Evolutionary conservation across 2,329 filamentous ascomycete species (phyloP).

Genomic region (Hysterium pulicare): DNA sequence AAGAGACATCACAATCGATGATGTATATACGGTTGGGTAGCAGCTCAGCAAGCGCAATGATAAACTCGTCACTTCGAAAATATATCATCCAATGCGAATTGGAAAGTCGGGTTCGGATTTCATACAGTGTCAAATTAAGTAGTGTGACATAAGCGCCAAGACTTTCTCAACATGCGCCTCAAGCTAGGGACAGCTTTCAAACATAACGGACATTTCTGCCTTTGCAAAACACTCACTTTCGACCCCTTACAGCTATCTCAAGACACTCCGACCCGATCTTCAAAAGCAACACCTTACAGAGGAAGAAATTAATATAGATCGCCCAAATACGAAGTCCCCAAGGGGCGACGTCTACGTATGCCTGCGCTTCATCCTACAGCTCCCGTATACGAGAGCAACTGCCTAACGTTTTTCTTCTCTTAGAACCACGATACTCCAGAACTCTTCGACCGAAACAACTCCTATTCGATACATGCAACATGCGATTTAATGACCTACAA

Average conservation of each 20-base stretch:
- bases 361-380: constrained; percentile 10
- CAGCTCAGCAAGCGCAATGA: not conserved
- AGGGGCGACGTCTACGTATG: constrained; percentile 7
- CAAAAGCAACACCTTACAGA: no score
- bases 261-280: no score
- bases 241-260: no score
- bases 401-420: constrained; percentile 11
- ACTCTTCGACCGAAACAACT: constrained; percentile 4
- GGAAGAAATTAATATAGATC: no score
- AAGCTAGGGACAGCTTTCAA: constrained; percentile 11
- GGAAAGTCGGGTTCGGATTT: not conserved
- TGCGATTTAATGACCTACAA: constrained; percentile 28
- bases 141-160: constrained; percentile 3
- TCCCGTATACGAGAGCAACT: constrained; percentile 10
- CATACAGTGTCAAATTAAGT: not conserved
- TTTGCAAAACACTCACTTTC: no score
- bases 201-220: not conserved
- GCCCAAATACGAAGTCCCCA: no score
- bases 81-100: not conserved
- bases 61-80: not conserved
- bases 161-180: constrained; percentile 1
- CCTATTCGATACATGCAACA: constrained; percentile 12
- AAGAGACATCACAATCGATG: constrained; percentile 25
- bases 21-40: constrained; percentile 30
- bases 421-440: constrained; percentile 6